A percentile compares a stretch with the other conserved stretches of the same genome.
phyloP scores from a whole-genome alignment of 2,329 filamentous ascomycete species.

The Nemania diffusa region DNA sequence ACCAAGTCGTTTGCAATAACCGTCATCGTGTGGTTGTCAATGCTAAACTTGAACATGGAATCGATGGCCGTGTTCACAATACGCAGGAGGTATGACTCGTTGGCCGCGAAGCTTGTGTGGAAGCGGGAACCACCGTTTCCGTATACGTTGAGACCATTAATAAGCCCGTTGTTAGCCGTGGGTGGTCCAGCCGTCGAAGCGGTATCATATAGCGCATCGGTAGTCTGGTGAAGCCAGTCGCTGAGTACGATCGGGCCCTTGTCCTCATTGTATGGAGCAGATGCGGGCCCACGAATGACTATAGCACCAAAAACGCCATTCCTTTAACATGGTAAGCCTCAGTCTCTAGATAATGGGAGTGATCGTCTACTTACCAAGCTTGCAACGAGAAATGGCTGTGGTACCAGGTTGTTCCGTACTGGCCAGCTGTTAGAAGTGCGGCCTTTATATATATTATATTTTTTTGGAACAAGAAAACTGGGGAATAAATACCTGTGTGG shows the following conservation, averaged over 20 bases:
- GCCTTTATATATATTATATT: too few species aligned
- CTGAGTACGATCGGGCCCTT: slow-evolving; percentile 67
- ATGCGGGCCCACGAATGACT: slow-evolving; percentile 68
- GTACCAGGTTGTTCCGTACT: slow-evolving; percentile 67
- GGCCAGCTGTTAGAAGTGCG: slow-evolving; percentile 35
- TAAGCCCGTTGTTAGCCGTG: slow-evolving; percentile 55
- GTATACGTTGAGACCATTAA: slow-evolving; percentile 51
- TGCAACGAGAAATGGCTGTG: slow-evolving; percentile 67
- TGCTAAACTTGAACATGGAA: slow-evolving; percentile 59
- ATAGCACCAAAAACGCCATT: slow-evolving; percentile 60
- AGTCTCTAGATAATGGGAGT: not conserved
- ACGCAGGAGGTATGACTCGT: slow-evolving; percentile 59
- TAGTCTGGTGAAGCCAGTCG: slow-evolving; percentile 66
- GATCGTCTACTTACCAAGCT: slow-evolving; percentile 36
- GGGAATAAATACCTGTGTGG: slow-evolving; percentile 50
- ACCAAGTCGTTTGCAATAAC: slow-evolving; percentile 70
- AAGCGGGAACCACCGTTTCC: slow-evolving; percentile 50
- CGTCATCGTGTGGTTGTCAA: slow-evolving; percentile 66
- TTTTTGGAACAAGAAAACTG: too few species aligned
- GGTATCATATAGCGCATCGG: slow-evolving; percentile 50
- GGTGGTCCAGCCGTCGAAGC: slow-evolving; percentile 49
- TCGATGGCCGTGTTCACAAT: slow-evolving; percentile 60
- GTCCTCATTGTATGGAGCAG: slow-evolving; percentile 70
- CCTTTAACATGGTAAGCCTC: slow-evolving; percentile 33
- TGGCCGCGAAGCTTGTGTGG: slow-evolving; percentile 55